Evolutionary conservation across 306 rosid genomes (phyloP).

Genomic region (Heteromeles arbutifolia): DNA sequence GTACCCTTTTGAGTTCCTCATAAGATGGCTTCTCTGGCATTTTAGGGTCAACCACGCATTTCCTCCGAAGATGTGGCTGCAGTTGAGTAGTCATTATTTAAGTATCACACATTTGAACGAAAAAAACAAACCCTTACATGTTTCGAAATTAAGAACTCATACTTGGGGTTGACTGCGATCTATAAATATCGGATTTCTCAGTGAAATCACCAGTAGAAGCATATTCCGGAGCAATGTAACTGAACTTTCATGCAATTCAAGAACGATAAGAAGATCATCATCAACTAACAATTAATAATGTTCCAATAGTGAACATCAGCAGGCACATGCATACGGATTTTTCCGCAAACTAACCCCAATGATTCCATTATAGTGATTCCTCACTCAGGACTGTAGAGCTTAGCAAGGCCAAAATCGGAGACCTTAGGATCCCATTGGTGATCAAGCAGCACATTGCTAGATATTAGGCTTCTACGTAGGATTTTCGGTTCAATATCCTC

Average conservation of each 20-base stretch:
- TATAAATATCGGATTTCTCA: conserved; percentile 41
- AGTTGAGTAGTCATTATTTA: neutral
- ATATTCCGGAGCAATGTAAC: conserved; percentile 31
- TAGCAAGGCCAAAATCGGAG: conserved; percentile 46
- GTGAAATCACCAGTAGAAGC: conserved; percentile 20
- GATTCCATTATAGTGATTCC: conserved; percentile 29
- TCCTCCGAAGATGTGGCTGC: conserved; percentile 45
- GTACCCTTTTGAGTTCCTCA: conserved; percentile 44
- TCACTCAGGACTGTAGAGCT: conserved; percentile 29
- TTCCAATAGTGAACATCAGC: neutral
- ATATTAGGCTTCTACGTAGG: conserved; percentile 43
- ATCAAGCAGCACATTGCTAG: conserved; percentile 53
- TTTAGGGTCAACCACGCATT: conserved; percentile 41
- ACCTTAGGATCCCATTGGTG: conserved; percentile 52
- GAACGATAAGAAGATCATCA: neutral
- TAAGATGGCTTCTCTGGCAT: conserved; percentile 40
- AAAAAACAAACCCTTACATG: neutral
- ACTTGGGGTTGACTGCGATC: conserved; percentile 35
- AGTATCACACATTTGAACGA: neutral
- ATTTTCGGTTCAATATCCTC: conserved; percentile 55
- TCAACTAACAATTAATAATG: neutral
- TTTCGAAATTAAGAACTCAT: neutral
- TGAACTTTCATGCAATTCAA: conserved; percentile 18
- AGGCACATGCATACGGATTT: neutral
- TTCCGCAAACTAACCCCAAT: conserved; percentile 28